phyloP scores from a whole-genome alignment of 305 asterid species.

The Fraxinus angustifolia region DNA sequence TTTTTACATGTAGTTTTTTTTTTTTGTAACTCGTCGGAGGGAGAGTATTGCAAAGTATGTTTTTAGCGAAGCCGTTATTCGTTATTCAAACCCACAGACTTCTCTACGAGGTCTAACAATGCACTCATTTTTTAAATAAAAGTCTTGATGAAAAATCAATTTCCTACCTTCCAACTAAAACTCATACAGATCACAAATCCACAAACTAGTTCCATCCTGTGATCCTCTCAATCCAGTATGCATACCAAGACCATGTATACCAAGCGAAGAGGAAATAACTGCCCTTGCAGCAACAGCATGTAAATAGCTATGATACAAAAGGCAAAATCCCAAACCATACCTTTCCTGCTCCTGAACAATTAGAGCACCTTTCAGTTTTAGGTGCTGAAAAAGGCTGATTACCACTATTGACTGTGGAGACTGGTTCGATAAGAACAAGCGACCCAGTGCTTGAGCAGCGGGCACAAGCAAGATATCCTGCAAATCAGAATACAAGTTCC shows the following conservation, averaged over 20 bases:
- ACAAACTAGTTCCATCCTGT: neutral
- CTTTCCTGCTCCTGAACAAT: conserved; percentile 94
- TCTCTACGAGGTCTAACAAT: too few species aligned
- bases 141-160: neutral
- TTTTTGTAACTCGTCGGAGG: too few species aligned
- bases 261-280: neutral
- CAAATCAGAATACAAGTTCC: conserved; percentile 19
- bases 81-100: too few species aligned
- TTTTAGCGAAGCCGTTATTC: too few species aligned
- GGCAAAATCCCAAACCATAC: conserved; percentile 28
- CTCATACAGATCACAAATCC: neutral
- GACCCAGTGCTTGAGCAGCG: conserved; percentile 85
- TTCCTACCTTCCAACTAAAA: neutral
- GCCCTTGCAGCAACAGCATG: neutral
- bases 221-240: neutral
- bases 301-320: neutral
- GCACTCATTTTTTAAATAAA: neutral
- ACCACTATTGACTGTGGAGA: conserved; percentile 47
- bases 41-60: too few species aligned
- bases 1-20: too few species aligned
- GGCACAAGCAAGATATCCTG: conserved; percentile 98
- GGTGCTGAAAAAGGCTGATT: conserved; percentile 63
- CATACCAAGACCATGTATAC: neutral
- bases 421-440: conserved; percentile 73
- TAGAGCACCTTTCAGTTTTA: conserved; percentile 80